These are phyloP conservation scores for Pisolithus tinctorius DNA, from an alignment of 768 basidiomycete species.

Conservation along the genomic window DNA sequence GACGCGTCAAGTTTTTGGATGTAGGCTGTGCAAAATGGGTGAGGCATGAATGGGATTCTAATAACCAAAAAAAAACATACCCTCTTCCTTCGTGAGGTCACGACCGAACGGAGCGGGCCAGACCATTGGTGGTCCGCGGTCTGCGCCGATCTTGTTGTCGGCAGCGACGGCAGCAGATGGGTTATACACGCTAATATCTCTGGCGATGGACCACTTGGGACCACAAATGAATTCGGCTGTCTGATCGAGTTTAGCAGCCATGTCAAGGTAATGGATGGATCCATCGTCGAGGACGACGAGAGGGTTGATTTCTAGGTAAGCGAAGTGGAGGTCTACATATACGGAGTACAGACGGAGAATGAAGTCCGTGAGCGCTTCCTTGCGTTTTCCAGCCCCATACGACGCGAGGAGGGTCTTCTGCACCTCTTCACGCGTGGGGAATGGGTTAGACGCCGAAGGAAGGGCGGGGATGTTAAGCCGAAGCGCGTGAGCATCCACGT, in stretches of 20 bases:
- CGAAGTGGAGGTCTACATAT: conserved; percentile 98
- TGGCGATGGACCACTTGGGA: conserved; percentile 97
- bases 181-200: conserved; percentile 78
- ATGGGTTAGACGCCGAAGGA: conserved; percentile 34
- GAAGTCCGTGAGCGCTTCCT: conserved; percentile 92
- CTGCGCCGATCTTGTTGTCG: conserved; percentile 60
- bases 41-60: background rate
- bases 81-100: conserved; percentile 94
- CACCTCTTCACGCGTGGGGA: conserved; percentile 80
- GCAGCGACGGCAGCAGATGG: conserved; percentile 28
- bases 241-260: conserved; percentile 99
- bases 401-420: conserved; percentile 61
- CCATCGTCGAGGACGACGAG: conserved; percentile 84
- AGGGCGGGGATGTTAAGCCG: conserved; percentile 77
- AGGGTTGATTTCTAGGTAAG: conserved; percentile 99
- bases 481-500: conserved; percentile 96
- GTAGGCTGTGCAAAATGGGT: conserved; percentile 49
- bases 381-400: conserved; percentile 78
- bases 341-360: conserved; percentile 92
- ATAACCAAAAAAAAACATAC: background rate
- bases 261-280: conserved; percentile 92
- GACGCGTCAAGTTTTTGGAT: conserved; percentile 97
- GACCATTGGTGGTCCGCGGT: conserved; percentile 97
- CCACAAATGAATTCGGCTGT: conserved; percentile 98
- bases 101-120: conserved; percentile 96